Conservation (phyloP, 73 alveolate genomes). For the Paramecium sexaurelia region DNA sequence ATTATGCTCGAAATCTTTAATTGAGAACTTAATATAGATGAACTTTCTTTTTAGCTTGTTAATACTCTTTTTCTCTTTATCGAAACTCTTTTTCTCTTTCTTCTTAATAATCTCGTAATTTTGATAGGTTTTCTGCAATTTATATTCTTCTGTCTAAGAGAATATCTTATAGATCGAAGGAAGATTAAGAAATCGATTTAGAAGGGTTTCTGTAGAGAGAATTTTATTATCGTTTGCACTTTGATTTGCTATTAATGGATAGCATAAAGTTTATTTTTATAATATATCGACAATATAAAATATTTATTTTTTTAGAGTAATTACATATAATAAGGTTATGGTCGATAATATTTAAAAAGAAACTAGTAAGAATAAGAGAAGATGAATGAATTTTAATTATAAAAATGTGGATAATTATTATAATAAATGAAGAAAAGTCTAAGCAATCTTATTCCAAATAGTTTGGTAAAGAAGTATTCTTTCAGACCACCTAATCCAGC, state of each 20-base stretch:
- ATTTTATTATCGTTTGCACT: not conserved
- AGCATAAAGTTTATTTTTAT: not conserved
- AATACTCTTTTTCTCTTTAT: not conserved
- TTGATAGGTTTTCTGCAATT: slow-evolving; percentile 22
- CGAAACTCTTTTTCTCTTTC: not conserved
- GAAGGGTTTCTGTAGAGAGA: slow-evolving; percentile 2
- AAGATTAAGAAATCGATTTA: not conserved
- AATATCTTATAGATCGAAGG: not conserved
- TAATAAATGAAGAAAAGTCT: not conserved
- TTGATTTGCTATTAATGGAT: not conserved
- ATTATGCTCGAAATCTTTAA: slow-evolving; percentile 24
- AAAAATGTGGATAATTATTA: not conserved
- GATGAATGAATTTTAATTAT: not conserved
- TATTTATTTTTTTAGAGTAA: no score
- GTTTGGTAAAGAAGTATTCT: not conserved
- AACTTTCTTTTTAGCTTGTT: not conserved
- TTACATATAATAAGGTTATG: no score
- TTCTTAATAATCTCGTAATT: slow-evolving; percentile 14
- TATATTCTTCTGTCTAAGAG: slow-evolving; percentile 1
- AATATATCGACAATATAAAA: not conserved
- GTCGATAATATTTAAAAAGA: no score
- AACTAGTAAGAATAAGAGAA: not conserved
- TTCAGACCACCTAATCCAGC: slow-evolving; percentile 29
- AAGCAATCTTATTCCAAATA: not conserved
- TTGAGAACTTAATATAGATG: not conserved